Percentiles rank a stretch among this genome's conserved stretches.
These are phyloP conservation scores for Corymbia citriodora DNA, from an alignment of 441 rosid species.

Conservation along the genomic window DNA sequence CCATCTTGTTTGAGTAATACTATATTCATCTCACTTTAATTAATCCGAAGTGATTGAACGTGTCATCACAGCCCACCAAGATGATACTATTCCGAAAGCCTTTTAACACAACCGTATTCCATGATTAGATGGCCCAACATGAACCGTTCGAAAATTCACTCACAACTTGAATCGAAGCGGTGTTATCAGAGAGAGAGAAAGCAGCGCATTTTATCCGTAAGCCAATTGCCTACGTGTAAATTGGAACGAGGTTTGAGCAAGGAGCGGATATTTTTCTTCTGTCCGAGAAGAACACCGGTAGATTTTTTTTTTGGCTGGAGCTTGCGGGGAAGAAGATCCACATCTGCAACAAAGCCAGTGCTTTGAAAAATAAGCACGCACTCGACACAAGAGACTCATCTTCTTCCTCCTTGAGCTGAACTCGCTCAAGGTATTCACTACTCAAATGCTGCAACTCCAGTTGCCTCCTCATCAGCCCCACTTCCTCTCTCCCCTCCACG, in stretches of 20 bases:
- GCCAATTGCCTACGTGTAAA: not conserved
- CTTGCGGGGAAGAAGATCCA: not conserved
- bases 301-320: not conserved
- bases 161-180: not conserved
- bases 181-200: not conserved
- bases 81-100: not conserved
- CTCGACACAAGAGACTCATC: not conserved
- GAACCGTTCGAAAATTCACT: not conserved
- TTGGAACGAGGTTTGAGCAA: not conserved
- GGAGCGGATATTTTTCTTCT: not conserved
- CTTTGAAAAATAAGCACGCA: not conserved
- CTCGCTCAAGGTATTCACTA: not conserved
- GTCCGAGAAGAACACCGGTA: not conserved
- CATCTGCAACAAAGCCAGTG: not conserved
- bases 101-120: not conserved
- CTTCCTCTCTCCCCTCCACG: constrained; percentile 4
- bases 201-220: not conserved
- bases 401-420: not conserved
- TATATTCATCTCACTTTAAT: too few relatives aligned
- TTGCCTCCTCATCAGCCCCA: constrained; percentile 12
- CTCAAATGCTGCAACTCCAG: constrained; percentile 41
- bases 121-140: not conserved
- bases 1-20: not conserved
- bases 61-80: accelerated
- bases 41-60: not conserved